phyloP scores from a whole-genome alignment of 2,329 filamentous ascomycete genomes.

The Colletotrichum sp. region DNA sequence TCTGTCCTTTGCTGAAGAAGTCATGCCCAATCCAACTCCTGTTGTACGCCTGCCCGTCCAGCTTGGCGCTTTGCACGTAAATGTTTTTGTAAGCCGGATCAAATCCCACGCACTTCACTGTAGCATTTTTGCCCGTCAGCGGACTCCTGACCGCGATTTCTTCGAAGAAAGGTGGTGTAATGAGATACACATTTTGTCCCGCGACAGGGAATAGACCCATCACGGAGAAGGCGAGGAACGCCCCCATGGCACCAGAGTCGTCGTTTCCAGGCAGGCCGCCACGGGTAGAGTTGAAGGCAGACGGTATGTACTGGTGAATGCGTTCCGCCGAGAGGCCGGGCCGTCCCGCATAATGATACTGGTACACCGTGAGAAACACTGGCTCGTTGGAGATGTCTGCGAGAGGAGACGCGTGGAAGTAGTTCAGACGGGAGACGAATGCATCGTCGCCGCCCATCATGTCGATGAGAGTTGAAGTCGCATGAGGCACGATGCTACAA shows the following conservation, averaged over 20 bases:
- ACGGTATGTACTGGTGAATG: constrained; percentile 65
- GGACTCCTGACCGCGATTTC: constrained; percentile 55
- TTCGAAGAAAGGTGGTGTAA: constrained; percentile 66
- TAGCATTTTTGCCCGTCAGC: constrained; percentile 60
- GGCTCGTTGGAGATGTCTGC: constrained; percentile 54
- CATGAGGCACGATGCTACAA: constrained; percentile 41
- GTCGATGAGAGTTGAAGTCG: constrained; percentile 47
- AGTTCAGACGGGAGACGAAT: constrained; percentile 61
- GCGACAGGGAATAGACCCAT: constrained; percentile 62
- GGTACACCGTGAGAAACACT: constrained; percentile 62
- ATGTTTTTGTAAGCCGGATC: constrained; percentile 58
- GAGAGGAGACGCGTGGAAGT: constrained; percentile 52
- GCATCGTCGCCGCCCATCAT: constrained; percentile 57
- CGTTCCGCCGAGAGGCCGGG: constrained; percentile 53
- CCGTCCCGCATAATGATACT: constrained; percentile 67
- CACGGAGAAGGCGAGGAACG: constrained; percentile 63
- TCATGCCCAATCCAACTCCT: constrained; percentile 66
- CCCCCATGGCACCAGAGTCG: constrained; percentile 68
- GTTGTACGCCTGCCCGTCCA: constrained; percentile 59
- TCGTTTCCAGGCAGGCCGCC: constrained; percentile 68
- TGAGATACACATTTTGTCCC: constrained; percentile 68
- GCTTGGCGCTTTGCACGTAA: constrained; percentile 62
- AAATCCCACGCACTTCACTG: constrained; percentile 60
- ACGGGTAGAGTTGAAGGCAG: constrained; percentile 61
- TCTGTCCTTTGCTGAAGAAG: constrained; percentile 63